A percentile compares a stretch with the other conserved stretches of the same genome.
Evolutionary conservation across 1,139 yeast genomes (phyloP).

Genomic region (Taphrina wiesneri): DNA sequence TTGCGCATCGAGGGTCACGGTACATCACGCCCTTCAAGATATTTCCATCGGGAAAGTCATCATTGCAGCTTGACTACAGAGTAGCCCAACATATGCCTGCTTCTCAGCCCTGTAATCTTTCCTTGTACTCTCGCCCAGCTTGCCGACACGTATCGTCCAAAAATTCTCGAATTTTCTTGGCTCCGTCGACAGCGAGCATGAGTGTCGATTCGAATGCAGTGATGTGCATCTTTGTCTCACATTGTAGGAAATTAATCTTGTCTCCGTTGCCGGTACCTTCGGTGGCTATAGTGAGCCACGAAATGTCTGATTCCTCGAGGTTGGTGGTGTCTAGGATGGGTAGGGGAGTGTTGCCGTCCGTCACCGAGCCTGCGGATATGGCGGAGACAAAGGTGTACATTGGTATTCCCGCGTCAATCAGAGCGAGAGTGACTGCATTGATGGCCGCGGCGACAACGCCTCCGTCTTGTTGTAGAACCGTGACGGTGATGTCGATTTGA

Average conservation of each 20-base stretch:
- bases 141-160: constrained; percentile 83
- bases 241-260: constrained; percentile 67
- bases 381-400: constrained; percentile 89
- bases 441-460: constrained; percentile 72
- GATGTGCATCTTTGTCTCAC: constrained; percentile 83
- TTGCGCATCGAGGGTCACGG: too few relatives aligned
- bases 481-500: constrained; percentile 67
- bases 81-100: not conserved
- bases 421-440: constrained; percentile 85
- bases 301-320: constrained; percentile 79
- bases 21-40: too few relatives aligned
- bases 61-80: too few relatives aligned
- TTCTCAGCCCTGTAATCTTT: not conserved
- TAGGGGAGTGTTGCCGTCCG: constrained; percentile 3
- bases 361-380: constrained; percentile 71
- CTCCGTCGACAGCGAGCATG: constrained; percentile 88
- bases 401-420: constrained; percentile 93
- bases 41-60: too few relatives aligned
- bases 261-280: constrained; percentile 67
- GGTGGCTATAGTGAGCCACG: constrained; percentile 77
- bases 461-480: constrained; percentile 87
- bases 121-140: constrained; percentile 56
- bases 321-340: constrained; percentile 62
- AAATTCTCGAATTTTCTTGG: constrained; percentile 73
- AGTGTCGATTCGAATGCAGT: constrained; percentile 75